Evolutionary conservation across 2,329 filamentous ascomycete genomes (phyloP).

Genomic region (Penicillium nordicum): DNA sequence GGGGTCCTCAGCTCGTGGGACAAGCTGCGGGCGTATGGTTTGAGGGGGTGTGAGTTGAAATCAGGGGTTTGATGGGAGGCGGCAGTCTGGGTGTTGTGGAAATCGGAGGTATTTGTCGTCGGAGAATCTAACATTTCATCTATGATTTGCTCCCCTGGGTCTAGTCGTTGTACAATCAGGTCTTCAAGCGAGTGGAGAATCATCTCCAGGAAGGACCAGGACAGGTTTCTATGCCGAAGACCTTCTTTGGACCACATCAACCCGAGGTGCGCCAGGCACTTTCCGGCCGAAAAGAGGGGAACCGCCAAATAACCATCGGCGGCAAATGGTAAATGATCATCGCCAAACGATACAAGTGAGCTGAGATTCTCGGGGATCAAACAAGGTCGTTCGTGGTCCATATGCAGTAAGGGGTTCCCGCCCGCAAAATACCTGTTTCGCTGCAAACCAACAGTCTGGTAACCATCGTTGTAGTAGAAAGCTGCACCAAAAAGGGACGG

Average conservation of each 20-base stretch:
- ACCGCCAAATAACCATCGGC: slow-evolving; percentile 66
- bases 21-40: slow-evolving; percentile 68
- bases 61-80: slow-evolving; percentile 57
- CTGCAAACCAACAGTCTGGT: slow-evolving; percentile 51
- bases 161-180: slow-evolving; percentile 59
- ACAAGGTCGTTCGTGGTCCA: slow-evolving; percentile 70
- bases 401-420: slow-evolving; percentile 63
- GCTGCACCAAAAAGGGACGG: slow-evolving; percentile 63
- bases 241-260: slow-evolving; percentile 66
- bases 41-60: slow-evolving; percentile 59
- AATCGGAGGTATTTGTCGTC: slow-evolving; percentile 17
- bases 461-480: slow-evolving; percentile 63
- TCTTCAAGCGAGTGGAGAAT: slow-evolving; percentile 67
- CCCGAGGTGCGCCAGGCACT: slow-evolving; percentile 68
- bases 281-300: slow-evolving; percentile 62
- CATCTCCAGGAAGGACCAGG: slow-evolving; percentile 67
- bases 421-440: slow-evolving; percentile 64
- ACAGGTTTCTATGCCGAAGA: slow-evolving; percentile 52
- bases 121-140: background rate
- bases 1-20: slow-evolving; percentile 70
- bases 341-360: slow-evolving; percentile 59
- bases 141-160: background rate
- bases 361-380: slow-evolving; percentile 61
- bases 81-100: slow-evolving; percentile 37
- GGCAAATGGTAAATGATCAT: slow-evolving; percentile 56